Evolutionary conservation across 345 rosid species (phyloP), one percentile per base, ranked within the genome.

Genomic region (Eucalyptus polybractea): DNA sequence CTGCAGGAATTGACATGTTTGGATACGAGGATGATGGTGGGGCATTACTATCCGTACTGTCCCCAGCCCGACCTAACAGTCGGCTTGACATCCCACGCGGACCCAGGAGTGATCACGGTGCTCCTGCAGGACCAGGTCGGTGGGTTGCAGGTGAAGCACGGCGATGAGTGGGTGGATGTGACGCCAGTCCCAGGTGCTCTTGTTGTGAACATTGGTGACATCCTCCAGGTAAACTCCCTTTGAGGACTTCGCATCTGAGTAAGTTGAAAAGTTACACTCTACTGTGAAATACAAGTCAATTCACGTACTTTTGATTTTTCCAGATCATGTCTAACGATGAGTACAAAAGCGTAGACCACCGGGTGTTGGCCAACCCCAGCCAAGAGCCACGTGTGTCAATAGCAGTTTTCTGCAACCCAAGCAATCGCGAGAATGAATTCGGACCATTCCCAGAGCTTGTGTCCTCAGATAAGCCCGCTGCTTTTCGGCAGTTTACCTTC

Each of bases 21-120:
- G 87, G 95, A 91, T 10, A 89, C 87, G 7, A 92, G 93, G 90
- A 4, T 72, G 25, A 91, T 94, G 95, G 93, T 90, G 53, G 95
- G 91, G 7, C 93, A 94, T 47, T 94, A 90, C 90, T 95, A 94
- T 60, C 95, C 95, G 1, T 50, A 51, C 51, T 95, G 96, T 62
- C 97, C 96, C 1, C 95, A 94, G 90, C 95, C 97, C 33, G 93
- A 94, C 89, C 92, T 93, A 5, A 95, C 94, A 6, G 87, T 94
- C 4, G 97, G 96, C 10, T 87, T 91, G 50, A 21, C 91, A 12
- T 87, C 94, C n/a, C 96, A 94, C 56, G 91, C 93, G 0, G 95
- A 95, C 88, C 94, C 95, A 4, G 94, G 93, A 51, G 93, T 92
- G 40, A 31, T 94, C 62, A 91, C 95, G 1, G 80, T 95, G 87